Conservation (phyloP, 768 basidiomycete species). For the Pulveroboletus sp. region DNA sequence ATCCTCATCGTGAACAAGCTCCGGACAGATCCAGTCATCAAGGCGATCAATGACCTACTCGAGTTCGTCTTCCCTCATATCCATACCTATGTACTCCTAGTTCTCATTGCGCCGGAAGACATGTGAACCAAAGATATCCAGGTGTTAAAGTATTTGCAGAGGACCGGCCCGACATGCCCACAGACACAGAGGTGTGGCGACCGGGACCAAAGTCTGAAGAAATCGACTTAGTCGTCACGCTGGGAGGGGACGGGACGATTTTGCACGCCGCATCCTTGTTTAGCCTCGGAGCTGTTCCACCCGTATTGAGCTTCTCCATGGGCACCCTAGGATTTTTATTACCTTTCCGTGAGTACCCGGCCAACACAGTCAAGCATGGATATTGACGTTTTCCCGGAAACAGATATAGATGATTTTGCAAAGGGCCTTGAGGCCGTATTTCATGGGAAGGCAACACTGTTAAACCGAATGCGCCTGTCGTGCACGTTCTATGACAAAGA, state of each 20-base stretch:
- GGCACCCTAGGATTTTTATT: slow-evolving; percentile 92
- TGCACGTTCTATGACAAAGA: slow-evolving; percentile 72
- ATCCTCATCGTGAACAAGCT: slow-evolving; percentile 81
- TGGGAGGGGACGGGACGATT: slow-evolving; percentile 95
- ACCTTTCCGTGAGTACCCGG: slow-evolving; percentile 74
- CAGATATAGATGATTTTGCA: slow-evolving; percentile 87
- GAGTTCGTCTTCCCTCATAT: slow-evolving; percentile 41
- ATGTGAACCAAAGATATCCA: slow-evolving; percentile 56
- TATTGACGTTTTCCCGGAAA: slow-evolving; percentile 4
- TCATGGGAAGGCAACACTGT: slow-evolving; percentile 72
- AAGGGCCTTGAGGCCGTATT: slow-evolving; percentile 80
- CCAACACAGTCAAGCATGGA: background rate
- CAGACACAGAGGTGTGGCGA: slow-evolving; percentile 63
- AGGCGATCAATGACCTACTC: slow-evolving; percentile 72
- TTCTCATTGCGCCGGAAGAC: slow-evolving; percentile 35
- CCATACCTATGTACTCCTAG: background rate
- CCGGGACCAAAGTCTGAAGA: slow-evolving; percentile 50
- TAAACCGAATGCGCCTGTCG: slow-evolving; percentile 88
- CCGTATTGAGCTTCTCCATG: slow-evolving; percentile 63
- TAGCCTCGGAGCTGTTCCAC: slow-evolving; percentile 86
- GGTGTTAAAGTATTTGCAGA: slow-evolving; percentile 65
- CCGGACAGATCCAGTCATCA: slow-evolving; percentile 72
- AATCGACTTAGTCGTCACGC: slow-evolving; percentile 85
- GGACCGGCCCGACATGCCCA: slow-evolving; percentile 62
- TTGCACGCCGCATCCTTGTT: slow-evolving; percentile 92